A percentile compares a stretch with the other conserved stretches of the same genome.
These are phyloP conservation scores for Rhinocladiella similis DNA, from an alignment of 2,329 filamentous ascomycete genomes.

Conservation along the genomic window DNA sequence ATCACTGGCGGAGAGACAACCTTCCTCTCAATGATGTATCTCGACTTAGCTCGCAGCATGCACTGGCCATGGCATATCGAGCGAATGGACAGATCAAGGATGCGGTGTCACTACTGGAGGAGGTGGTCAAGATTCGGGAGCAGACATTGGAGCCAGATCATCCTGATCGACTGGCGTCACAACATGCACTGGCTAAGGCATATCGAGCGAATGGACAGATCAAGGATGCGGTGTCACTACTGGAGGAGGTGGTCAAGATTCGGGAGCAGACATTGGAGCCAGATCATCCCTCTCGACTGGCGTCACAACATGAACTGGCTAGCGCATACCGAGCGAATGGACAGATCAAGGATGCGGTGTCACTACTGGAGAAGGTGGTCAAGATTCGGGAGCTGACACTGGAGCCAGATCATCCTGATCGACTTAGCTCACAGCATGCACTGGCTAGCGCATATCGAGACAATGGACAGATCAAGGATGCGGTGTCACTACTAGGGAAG, in stretches of 20 bases:
- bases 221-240: constrained; percentile 18
- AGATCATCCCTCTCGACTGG: constrained; percentile 28
- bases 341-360: not conserved
- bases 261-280: constrained; percentile 27
- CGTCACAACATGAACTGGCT: constrained; percentile 12
- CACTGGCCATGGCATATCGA: not conserved
- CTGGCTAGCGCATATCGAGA: constrained; percentile 24
- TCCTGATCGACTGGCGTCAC: constrained; percentile 17
- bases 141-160: constrained; percentile 22
- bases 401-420: constrained; percentile 28
- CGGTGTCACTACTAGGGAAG: constrained; percentile 24
- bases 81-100: not conserved
- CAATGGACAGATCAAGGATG: not conserved
- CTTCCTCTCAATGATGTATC: no score
- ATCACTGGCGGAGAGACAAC: no score
- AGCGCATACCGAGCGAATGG: constrained; percentile 12
- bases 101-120: not conserved
- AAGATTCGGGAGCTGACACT: not conserved
- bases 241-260: constrained; percentile 28
- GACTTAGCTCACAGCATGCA: constrained; percentile 4
- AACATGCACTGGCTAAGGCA: constrained; percentile 20
- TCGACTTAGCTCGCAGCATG: no score
- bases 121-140: not conserved
- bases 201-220: constrained; percentile 8
- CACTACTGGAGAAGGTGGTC: not conserved